phyloP scores from a whole-genome alignment of 2,329 filamentous ascomycete genomes.

The Aureobasidium pullulans region DNA sequence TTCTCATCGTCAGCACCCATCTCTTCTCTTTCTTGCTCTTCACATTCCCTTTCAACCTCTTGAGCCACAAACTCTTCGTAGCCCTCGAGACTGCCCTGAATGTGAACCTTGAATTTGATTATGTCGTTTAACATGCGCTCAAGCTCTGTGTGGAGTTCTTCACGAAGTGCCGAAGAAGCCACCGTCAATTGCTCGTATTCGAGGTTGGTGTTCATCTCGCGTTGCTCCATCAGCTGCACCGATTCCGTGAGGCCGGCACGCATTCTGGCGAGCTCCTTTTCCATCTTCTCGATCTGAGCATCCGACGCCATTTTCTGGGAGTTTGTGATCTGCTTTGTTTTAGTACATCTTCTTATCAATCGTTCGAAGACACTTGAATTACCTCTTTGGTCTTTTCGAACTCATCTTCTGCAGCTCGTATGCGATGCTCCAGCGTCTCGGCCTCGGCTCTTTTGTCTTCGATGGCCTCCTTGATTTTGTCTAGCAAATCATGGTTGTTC shows the following conservation, averaged over 20 bases:
- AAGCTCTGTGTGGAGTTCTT: conserved; percentile 95
- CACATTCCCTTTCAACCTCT: conserved; percentile 66
- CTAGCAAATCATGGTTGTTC: conserved; percentile 87
- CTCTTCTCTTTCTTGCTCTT: conserved; percentile 38
- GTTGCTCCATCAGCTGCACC: conserved; percentile 85
- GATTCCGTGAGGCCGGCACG: conserved; percentile 73
- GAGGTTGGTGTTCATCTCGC: conserved; percentile 93
- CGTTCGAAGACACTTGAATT: neutral
- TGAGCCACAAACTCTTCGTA: conserved; percentile 91
- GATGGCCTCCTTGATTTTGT: conserved; percentile 92
- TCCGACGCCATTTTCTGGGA: conserved; percentile 85
- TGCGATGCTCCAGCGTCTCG: conserved; percentile 80
- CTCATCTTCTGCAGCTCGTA: conserved; percentile 82
- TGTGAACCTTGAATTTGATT: conserved; percentile 96
- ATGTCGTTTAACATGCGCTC: conserved; percentile 95
- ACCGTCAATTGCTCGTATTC: conserved; percentile 95
- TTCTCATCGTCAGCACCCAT: conserved; percentile 14
- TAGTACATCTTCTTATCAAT: neutral
- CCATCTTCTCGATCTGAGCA: conserved; percentile 96
- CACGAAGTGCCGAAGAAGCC: conserved; percentile 73
- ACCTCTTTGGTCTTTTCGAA: conserved; percentile 89
- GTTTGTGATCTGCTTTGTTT: conserved; percentile 52
- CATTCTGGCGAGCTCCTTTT: conserved; percentile 96
- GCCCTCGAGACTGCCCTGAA: conserved; percentile 86
- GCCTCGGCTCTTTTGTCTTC: conserved; percentile 92